Base-by-base conservation (phyloP, 306 rosid species). In the Arachis stenosperma region DNA sequence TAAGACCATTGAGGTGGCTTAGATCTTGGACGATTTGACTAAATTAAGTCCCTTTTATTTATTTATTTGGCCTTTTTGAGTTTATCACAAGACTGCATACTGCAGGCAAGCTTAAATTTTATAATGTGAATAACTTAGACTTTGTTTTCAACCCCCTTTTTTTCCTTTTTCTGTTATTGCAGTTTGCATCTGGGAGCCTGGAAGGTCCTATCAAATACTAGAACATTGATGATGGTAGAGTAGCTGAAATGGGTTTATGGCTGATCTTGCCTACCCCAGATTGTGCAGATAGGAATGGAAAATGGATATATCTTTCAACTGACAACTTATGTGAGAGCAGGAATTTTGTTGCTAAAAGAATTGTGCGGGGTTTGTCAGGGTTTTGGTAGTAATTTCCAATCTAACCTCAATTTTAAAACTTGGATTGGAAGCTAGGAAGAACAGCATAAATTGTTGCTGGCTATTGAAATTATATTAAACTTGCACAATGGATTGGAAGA, bases 131-230 rank as follows among this genome's bases (percentile, higher is more conserved):
- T 36, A 17, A 68, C n/a, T 50, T 41, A 2, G 51, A 7, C 59
- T 12, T 54, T 14, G 9, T 40, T 46, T 37, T 33, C 37, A 2
- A 2, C 37, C 37, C 37, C 37, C 4, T 33, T 33, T 22, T 33
- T 33, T 33, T 2, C 0, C 69, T 15, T 0, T 57, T 59, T 69
- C 9, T 37, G 60, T 39, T 63, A 37, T 84, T 82, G 81, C 97
- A 95, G 99, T 95, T 95, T 75, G 99, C 99, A 10, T 84, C 99
- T 7, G 99, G 99, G 64, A 91, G 84, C 89, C 84, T 92, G 80
- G 97, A 90, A 48, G 99, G 99, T 44, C 99, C 99, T 2, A 95
- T 95, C 71, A 88, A 76, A 87, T 95, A 91, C 75, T 95, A 91
- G 89, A 68, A 66, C 53, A 9, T 27, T 50, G 6, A 39, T 6